Conservation (phyloP, 306 rosid species). For the Trichosanthes cucumerina region DNA sequence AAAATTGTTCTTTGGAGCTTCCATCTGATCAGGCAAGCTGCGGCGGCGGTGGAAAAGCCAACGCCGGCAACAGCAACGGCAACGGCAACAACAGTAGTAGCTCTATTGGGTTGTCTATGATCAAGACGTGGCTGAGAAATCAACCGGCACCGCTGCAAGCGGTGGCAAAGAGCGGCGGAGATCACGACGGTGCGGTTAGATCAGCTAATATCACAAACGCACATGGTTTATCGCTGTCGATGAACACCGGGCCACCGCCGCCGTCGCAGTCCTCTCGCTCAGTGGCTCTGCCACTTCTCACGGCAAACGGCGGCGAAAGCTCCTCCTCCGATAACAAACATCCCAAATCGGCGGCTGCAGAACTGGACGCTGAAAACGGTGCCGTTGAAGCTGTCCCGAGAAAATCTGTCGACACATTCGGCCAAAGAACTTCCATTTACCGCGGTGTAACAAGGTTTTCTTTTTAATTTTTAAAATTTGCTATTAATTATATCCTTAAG, state of each 20-base stretch:
- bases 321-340: slow-evolving; percentile 52
- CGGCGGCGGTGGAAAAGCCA: slow-evolving; percentile 1
- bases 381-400: slow-evolving; percentile 35
- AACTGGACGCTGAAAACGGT: slow-evolving; percentile 19
- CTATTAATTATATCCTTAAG: not conserved
- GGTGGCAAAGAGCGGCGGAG: slow-evolving; percentile 13
- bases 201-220: slow-evolving; percentile 15
- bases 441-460: slow-evolving; percentile 82
- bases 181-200: slow-evolving; percentile 3
- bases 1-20: slow-evolving; percentile 28
- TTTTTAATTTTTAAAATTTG: not conserved
- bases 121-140: slow-evolving; percentile 80
- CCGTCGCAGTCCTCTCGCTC: slow-evolving; percentile 18
- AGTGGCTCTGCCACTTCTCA: slow-evolving; percentile 29
- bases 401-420: slow-evolving; percentile 77
- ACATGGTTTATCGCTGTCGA: slow-evolving; percentile 59
- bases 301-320: slow-evolving; percentile 22
- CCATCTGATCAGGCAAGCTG: slow-evolving; percentile 11
- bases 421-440: slow-evolving; percentile 90
- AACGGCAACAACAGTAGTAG: slow-evolving; percentile 7
- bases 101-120: slow-evolving; percentile 75
- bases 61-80: not conserved
- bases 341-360: not conserved
- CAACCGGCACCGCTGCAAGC: slow-evolving; percentile 34
- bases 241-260: slow-evolving; percentile 63